Evolutionary conservation across 2,329 filamentous ascomycete species (phyloP).

Genomic region (Cordyceps pruinosa): DNA sequence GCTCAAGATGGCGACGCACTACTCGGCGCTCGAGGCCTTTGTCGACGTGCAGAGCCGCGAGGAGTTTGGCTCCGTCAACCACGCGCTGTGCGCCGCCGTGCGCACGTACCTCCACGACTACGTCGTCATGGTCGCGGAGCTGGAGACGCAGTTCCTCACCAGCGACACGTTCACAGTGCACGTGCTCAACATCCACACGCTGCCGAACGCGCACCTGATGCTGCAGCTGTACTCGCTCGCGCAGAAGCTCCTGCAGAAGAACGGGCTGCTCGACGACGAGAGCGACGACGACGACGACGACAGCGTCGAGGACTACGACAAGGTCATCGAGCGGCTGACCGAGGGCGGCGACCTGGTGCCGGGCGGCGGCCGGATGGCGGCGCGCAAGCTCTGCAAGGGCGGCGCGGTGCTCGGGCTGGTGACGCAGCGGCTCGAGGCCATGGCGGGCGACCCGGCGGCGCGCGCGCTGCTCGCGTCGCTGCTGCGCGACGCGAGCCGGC

Average conservation of each 20-base stretch:
- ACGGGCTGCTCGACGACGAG: constrained; percentile 78
- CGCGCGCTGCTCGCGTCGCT: constrained; percentile 73
- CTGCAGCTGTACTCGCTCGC: constrained; percentile 82
- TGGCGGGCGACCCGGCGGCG: constrained; percentile 90
- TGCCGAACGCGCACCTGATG: constrained; percentile 87
- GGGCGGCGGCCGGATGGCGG: constrained; percentile 69
- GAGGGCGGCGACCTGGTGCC: constrained; percentile 78
- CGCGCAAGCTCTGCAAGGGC: constrained; percentile 94
- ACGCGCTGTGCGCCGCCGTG: constrained; percentile 92
- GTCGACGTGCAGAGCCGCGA: constrained; percentile 90
- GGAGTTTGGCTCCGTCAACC: constrained; percentile 90
- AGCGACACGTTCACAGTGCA: constrained; percentile 88
- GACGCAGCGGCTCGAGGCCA: constrained; percentile 74
- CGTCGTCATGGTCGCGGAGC: constrained; percentile 81
- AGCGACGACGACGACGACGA: constrained; percentile 63
- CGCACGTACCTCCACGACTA: constrained; percentile 90
- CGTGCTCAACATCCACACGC: constrained; percentile 83
- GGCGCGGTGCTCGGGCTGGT: constrained; percentile 86
- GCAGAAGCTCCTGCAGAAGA: constrained; percentile 80
- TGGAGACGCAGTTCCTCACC: constrained; percentile 88
- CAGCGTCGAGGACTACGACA: constrained; percentile 79
- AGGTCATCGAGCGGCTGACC: constrained; percentile 82
- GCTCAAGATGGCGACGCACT: constrained; percentile 91
- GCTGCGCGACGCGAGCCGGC: constrained; percentile 78
- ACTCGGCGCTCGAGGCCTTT: constrained; percentile 84